A percentile compares a stretch with the other conserved stretches of the same genome.
phyloP scores from a whole-genome alignment of 805 yeast genomes.

The Candida sanyiensis region DNA sequence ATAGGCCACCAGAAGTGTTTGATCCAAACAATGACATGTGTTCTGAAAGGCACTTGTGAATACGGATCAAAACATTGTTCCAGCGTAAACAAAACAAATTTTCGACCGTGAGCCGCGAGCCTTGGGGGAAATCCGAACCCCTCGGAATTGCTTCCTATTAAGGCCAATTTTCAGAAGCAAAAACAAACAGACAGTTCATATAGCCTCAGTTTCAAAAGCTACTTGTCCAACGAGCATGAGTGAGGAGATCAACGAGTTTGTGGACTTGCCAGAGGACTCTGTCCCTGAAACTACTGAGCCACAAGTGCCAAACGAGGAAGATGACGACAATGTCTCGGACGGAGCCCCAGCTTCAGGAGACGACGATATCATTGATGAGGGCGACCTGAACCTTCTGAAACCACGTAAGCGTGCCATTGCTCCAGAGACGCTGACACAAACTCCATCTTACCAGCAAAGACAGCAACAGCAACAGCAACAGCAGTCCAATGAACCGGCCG shows the following conservation, averaged over 20 bases:
- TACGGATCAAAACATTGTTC: no score
- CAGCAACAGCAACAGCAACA: constrained; percentile 2
- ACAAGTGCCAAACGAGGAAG: constrained; percentile 7
- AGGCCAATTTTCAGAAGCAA: background rate
- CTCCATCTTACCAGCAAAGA: constrained; percentile 5
- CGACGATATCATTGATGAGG: constrained; percentile 26
- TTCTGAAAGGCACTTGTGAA: no score
- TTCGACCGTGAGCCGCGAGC: no score
- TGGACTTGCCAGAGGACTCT: constrained; percentile 19
- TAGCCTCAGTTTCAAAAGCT: background rate
- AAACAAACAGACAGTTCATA: background rate
- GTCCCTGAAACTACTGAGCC: constrained; percentile 6
- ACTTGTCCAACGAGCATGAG: background rate
- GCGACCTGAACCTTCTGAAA: constrained; percentile 19
- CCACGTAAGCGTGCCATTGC: constrained; percentile 19
- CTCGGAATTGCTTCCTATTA: no score
- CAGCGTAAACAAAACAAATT: no score
- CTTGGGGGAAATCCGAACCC: no score
- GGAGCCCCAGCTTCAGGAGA: no score
- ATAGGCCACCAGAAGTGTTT: constrained; percentile 18
- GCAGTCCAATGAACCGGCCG: constrained; percentile 4
- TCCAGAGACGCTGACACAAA: constrained; percentile 8
- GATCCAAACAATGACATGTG: constrained; percentile 11
- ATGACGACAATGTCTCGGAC: constrained; percentile 2
- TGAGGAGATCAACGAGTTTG: constrained; percentile 21